phyloP scores from a whole-genome alignment of 1,284 basidiomycete genomes.

The Tilletiopsis washingtonensis region DNA sequence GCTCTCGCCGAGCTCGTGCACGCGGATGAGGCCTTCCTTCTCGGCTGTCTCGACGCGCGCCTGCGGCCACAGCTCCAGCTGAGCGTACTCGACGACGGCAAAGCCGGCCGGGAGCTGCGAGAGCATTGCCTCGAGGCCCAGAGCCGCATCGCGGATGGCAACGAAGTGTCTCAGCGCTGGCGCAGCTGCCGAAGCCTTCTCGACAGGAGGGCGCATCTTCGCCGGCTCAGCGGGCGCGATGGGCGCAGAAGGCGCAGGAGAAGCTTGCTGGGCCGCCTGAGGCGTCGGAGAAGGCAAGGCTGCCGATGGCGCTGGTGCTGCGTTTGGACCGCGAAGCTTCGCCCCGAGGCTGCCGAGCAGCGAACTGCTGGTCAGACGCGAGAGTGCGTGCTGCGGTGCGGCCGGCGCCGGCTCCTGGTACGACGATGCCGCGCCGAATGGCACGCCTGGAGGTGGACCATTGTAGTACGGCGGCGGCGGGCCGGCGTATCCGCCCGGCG shows the following conservation, averaged over 20 bases:
- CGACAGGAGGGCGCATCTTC: neutral
- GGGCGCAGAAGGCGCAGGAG: neutral
- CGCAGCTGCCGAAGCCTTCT: neutral
- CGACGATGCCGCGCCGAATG: no score
- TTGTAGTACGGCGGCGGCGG: no score
- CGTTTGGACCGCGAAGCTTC: no score
- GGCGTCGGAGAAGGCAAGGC: no score
- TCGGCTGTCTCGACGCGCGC: neutral
- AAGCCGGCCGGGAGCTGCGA: neutral
- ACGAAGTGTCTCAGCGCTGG: neutral
- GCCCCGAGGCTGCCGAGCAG: no score
- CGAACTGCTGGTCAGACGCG: neutral
- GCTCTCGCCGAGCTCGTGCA: neutral
- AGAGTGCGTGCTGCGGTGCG: neutral
- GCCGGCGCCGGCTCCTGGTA: neutral
- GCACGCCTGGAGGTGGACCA: no score
- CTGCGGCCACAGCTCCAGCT: slow-evolving; percentile 2
- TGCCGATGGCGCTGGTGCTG: no score
- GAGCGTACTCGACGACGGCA: slow-evolving; percentile 4
- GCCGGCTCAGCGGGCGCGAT: neutral
- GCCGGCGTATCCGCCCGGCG: no score
- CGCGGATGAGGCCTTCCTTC: neutral
- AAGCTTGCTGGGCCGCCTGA: neutral
- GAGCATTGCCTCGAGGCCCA: neutral
- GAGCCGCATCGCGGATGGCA: neutral